phyloP scores from a whole-genome alignment of 2,329 filamentous ascomycete species.

The Stagonosporopsis cucurbitacearum region DNA sequence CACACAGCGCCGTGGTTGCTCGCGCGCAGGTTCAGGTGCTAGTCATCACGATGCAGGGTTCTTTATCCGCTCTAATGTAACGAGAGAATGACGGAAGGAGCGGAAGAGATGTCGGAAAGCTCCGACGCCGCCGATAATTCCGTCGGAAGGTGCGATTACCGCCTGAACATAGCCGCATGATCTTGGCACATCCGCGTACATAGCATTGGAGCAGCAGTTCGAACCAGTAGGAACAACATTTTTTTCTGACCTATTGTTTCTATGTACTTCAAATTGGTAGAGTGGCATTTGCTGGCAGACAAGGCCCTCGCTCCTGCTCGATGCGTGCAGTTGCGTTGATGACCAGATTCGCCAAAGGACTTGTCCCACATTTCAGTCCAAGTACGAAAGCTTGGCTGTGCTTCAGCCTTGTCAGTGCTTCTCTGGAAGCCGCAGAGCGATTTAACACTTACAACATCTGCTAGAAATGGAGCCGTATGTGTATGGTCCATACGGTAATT shows the following conservation, averaged over 20 bases:
- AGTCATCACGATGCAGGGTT: slow-evolving; percentile 1
- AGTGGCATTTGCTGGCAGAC: slow-evolving; percentile 28
- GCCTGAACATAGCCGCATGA: background rate
- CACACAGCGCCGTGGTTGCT: background rate
- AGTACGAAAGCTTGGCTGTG: slow-evolving; percentile 30
- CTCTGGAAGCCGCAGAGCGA: background rate
- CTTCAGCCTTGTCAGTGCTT: slow-evolving; percentile 7
- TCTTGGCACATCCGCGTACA: background rate
- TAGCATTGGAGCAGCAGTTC: background rate
- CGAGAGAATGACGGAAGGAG: slow-evolving; percentile 6
- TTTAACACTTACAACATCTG: slow-evolving; percentile 19
- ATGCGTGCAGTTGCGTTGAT: slow-evolving; percentile 32
- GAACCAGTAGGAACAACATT: background rate
- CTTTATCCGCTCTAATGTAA: background rate
- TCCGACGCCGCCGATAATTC: background rate
- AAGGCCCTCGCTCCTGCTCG: slow-evolving; percentile 22
- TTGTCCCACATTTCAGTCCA: slow-evolving; percentile 32
- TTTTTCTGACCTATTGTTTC: background rate
- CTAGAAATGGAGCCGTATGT: slow-evolving; percentile 32
- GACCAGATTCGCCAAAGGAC: slow-evolving; percentile 25
- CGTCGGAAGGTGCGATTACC: slow-evolving; percentile 8
- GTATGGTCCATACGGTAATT: slow-evolving; percentile 36
- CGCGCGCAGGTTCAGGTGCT: slow-evolving; percentile 4
- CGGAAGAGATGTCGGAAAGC: slow-evolving; percentile 10
- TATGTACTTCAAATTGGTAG: slow-evolving; percentile 16